Evolutionary conservation across 108 stramenopile species (phyloP).

Genomic region (Nannochloropsis salina): DNA sequence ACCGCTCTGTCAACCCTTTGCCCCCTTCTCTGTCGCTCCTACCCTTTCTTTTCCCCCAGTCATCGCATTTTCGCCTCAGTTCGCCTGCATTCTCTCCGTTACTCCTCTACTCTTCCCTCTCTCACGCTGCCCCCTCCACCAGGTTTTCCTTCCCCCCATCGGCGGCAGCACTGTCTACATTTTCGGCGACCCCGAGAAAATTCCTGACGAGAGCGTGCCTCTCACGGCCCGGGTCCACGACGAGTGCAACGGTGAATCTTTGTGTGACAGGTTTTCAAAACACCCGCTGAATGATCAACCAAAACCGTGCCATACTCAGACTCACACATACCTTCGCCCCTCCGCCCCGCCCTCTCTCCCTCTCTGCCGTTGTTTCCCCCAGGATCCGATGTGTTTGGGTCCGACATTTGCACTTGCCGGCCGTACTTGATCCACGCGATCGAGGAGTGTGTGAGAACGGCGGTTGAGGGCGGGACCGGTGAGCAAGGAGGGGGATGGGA

Average conservation of each 20-base stretch:
- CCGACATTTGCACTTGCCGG: constrained; percentile 93
- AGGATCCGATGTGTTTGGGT: constrained; percentile 91
- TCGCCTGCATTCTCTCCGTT: not conserved
- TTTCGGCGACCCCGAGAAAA: constrained; percentile 93
- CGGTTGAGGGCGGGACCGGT: constrained; percentile 85
- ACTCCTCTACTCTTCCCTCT: not conserved
- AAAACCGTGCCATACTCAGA: too few species aligned
- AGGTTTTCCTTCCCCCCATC: constrained; percentile 94
- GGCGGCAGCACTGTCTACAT: constrained; percentile 98
- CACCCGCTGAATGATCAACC: too few species aligned
- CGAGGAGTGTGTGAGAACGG: constrained; percentile 96
- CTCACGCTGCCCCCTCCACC: not conserved
- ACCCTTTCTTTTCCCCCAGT: too few species aligned
- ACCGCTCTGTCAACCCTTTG: not conserved
- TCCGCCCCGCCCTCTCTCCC: not conserved
- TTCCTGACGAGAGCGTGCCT: constrained; percentile 93
- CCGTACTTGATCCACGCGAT: constrained; percentile 98
- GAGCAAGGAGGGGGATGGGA: not conserved
- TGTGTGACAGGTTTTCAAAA: not conserved
- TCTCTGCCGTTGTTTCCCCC: not conserved
- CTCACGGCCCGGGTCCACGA: constrained; percentile 87
- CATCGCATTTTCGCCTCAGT: too few species aligned
- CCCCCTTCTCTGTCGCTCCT: not conserved
- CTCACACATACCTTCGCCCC: not conserved
- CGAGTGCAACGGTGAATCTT: constrained; percentile 77